A percentile compares a stretch with the other conserved stretches of the same genome.
phyloP scores from a whole-genome alignment of 495 filamentous ascomycete genomes.

The Parathielavia hyrcaniae region DNA sequence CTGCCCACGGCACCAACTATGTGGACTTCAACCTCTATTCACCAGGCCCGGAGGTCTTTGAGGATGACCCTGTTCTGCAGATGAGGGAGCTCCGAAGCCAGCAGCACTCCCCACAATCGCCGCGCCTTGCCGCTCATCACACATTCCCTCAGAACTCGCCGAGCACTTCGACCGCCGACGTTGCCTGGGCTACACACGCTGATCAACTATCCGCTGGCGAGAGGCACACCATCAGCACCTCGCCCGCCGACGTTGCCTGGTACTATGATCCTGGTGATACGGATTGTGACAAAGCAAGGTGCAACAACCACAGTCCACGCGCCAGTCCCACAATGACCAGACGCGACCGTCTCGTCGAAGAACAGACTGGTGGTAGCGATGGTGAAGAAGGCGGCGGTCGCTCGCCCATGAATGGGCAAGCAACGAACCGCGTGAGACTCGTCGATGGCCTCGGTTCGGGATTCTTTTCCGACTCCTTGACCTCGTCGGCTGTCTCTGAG shows the following conservation, averaged over 20 bases:
- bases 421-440: not conserved
- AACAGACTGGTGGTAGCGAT: too few species aligned
- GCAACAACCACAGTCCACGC: not conserved
- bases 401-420: not conserved
- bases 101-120: conserved; percentile 13
- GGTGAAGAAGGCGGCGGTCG: not conserved
- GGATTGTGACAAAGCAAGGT: not conserved
- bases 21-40: conserved; percentile 49
- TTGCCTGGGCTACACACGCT: not conserved
- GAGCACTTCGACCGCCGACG: too few species aligned
- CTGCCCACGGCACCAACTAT: conserved; percentile 40
- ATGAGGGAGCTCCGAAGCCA: conserved; percentile 18
- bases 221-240: not conserved
- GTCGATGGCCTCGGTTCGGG: not conserved
- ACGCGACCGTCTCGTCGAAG: not conserved
- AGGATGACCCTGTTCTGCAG: conserved; percentile 36
- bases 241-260: not conserved
- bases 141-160: not conserved
- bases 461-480: not conserved
- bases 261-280: conserved; percentile 11
- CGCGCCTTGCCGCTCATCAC: not conserved
- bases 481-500: not conserved
- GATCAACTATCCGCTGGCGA: not conserved
- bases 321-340: not conserved
- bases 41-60: conserved; percentile 39